Evolutionary conservation across 1,284 basidiomycete species (phyloP).

Genomic region (Gymnopus androsaceus): DNA sequence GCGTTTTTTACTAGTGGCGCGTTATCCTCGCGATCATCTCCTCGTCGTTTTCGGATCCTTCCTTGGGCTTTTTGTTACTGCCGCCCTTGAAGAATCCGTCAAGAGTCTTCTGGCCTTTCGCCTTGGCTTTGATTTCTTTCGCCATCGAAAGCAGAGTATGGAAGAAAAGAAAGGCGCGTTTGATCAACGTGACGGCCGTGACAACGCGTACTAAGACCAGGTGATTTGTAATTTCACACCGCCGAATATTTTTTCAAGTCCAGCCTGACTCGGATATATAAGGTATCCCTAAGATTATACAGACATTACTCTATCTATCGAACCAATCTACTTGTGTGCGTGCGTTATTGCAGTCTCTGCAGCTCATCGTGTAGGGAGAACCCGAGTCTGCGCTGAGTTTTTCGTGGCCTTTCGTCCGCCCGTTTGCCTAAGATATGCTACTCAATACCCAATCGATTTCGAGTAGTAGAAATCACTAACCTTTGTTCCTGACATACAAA

Average conservation of each 20-base stretch:
- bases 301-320: neutral
- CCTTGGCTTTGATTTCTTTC: slow-evolving; percentile 1
- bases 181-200: neutral
- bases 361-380: slow-evolving; percentile 84
- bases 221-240: too few species aligned
- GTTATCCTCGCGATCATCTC: slow-evolving; percentile 7
- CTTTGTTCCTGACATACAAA: slow-evolving; percentile 96
- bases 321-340: neutral
- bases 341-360: slow-evolving; percentile 27
- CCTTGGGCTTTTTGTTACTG: neutral
- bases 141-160: neutral
- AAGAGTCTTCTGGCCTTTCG: slow-evolving; percentile 7
- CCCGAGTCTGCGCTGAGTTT: slow-evolving; percentile 83
- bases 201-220: neutral
- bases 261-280: too few species aligned
- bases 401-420: slow-evolving; percentile 89
- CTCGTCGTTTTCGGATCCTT: neutral
- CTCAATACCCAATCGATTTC: neutral
- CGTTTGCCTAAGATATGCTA: slow-evolving; percentile 57
- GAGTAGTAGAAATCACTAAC: slow-evolving; percentile 36
- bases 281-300: slow-evolving; percentile 2
- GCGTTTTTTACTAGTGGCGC: slow-evolving; percentile 3
- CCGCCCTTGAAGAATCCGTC: neutral
- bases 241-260: too few species aligned
- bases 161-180: neutral